A percentile compares a stretch with the other conserved stretches of the same genome.
These are phyloP conservation scores for Acanthamoeba lenticulata DNA, from an alignment of 208 protist genomes.

Conservation along the genomic window DNA sequence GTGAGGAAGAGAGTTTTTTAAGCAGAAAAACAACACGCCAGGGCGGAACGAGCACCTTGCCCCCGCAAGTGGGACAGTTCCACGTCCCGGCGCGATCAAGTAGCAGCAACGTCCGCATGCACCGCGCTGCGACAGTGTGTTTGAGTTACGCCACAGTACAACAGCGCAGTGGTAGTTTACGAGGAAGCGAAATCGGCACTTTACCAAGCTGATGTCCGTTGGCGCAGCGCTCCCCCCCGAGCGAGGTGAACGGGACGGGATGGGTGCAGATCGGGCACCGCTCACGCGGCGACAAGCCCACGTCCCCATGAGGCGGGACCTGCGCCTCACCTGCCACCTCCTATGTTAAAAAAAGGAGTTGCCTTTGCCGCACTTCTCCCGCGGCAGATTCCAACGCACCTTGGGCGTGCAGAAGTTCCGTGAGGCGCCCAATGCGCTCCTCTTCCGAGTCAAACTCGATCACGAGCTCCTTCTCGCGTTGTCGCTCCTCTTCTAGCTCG, in stretches of 20 bases:
- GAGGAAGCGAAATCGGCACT: neutral
- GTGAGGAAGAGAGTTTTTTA: too few relatives aligned
- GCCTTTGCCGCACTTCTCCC: too few relatives aligned
- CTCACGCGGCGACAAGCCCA: neutral
- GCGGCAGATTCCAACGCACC: neutral
- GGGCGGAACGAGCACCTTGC: neutral
- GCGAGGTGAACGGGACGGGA: neutral
- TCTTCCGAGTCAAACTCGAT: neutral
- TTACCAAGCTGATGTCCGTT: neutral
- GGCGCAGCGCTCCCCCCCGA: neutral
- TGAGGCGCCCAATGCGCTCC: neutral
- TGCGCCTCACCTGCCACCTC: neutral
- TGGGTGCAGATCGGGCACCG: neutral
- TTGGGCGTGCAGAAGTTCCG: neutral
- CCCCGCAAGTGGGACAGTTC: neutral
- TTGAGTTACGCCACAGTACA: neutral
- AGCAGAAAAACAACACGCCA: neutral
- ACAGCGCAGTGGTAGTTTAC: neutral
- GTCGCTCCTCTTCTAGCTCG: neutral
- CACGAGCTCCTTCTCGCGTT: neutral
- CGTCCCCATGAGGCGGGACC: neutral
- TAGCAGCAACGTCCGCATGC: neutral
- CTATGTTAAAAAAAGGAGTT: neutral
- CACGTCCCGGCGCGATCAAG: neutral
- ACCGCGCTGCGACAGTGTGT: neutral